A percentile compares a stretch with the other conserved stretches of the same genome.
These are phyloP conservation scores for Fremontodendron californicum DNA, from an alignment of 345 rosid genomes.

Conservation along the genomic window DNA sequence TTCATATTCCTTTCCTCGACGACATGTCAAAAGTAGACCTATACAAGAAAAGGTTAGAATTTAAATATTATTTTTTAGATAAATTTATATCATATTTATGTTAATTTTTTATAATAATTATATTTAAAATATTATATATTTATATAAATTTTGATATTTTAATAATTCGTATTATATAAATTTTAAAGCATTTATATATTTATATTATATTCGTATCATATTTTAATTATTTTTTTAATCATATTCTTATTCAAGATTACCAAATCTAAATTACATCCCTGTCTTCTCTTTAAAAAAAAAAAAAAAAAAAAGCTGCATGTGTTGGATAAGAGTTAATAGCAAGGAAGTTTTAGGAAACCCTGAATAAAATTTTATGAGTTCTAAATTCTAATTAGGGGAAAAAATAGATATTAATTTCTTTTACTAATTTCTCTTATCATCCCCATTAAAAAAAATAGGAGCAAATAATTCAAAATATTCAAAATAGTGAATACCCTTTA, in stretches of 20 bases:
- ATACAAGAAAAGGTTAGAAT: too few species aligned
- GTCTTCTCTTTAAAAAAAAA: too few species aligned
- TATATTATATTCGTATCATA: neutral
- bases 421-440: neutral
- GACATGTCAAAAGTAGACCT: constrained; percentile 2
- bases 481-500: neutral
- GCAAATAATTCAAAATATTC: neutral
- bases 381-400: too few species aligned
- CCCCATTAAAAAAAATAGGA: neutral
- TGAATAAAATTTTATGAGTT: too few species aligned
- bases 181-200: neutral
- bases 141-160: too few species aligned
- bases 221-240: neutral
- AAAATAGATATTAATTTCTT: neutral
- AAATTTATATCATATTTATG: too few species aligned
- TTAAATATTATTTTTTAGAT: too few species aligned
- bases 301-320: too few species aligned
- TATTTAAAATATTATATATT: too few species aligned
- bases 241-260: too few species aligned
- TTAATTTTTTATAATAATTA: too few species aligned
- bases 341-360: neutral
- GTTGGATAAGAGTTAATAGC: neutral
- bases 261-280: too few species aligned
- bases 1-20: constrained; percentile 21
- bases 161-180: neutral